phyloP scores from a whole-genome alignment of 208 protist species.

The Trypanosoma scelopori region DNA sequence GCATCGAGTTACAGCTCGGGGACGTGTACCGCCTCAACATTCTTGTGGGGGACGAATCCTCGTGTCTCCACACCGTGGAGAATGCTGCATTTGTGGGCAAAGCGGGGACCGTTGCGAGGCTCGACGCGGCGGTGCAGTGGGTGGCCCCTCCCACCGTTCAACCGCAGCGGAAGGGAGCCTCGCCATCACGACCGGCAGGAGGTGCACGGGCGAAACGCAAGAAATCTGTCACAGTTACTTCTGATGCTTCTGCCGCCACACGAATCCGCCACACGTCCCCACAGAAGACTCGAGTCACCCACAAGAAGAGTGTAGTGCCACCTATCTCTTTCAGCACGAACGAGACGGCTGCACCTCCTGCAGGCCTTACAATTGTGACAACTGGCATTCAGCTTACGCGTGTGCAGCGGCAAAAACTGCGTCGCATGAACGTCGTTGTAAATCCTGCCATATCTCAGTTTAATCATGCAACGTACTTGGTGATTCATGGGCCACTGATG shows the following conservation, averaged over 20 bases:
- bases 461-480: slow-evolving; percentile 35
- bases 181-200: neutral
- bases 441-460: slow-evolving; percentile 53
- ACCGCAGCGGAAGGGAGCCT: too few relatives aligned
- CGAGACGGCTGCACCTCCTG: slow-evolving; percentile 13
- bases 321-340: neutral
- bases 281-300: neutral
- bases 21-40: slow-evolving; percentile 2
- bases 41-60: neutral
- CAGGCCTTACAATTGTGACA: slow-evolving; percentile 43
- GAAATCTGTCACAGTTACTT: too few relatives aligned
- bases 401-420: slow-evolving; percentile 24
- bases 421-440: slow-evolving; percentile 37
- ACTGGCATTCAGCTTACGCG: slow-evolving; percentile 54
- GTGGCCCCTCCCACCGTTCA: neutral
- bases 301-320: neutral
- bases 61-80: slow-evolving; percentile 1
- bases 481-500: slow-evolving; percentile 52
- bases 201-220: neutral
- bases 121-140: slow-evolving; percentile 20
- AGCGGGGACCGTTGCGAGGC: neutral
- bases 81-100: neutral
- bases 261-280: too few relatives aligned
- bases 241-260: too few relatives aligned
- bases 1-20: slow-evolving; percentile 20